These are phyloP conservation scores for Akanthomyces lecanii DNA, from an alignment of 2,329 filamentous ascomycete species.

Conservation along the genomic window DNA sequence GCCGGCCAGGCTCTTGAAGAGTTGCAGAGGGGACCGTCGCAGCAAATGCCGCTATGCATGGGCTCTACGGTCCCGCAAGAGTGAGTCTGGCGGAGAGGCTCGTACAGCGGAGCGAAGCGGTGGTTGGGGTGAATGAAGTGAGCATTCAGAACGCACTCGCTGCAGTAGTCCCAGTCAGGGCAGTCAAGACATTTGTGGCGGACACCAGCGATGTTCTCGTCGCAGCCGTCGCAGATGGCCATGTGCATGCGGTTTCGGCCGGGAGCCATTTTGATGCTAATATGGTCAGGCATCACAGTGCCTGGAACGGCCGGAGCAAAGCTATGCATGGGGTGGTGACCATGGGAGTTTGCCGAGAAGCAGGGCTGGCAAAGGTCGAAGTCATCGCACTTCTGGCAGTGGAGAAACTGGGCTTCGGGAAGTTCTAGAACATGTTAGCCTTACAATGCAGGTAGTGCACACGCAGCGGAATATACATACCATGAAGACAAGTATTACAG, in stretches of 20 bases:
- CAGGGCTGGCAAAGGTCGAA: conserved; percentile 88
- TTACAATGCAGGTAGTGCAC: background rate
- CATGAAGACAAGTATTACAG: conserved; percentile 61
- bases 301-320: conserved; percentile 67
- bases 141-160: conserved; percentile 65
- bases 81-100: conserved; percentile 47
- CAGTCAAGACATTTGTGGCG: conserved; percentile 97
- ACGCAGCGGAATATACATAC: conserved; percentile 21
- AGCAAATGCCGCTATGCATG: conserved; percentile 82
- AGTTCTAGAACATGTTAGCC: conserved; percentile 47
- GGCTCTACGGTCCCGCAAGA: conserved; percentile 26
- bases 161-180: conserved; percentile 96
- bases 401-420: conserved; percentile 74
- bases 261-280: conserved; percentile 66
- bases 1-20: conserved; percentile 49
- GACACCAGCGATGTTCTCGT: conserved; percentile 79
- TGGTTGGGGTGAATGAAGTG: conserved; percentile 71
- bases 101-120: conserved; percentile 84
- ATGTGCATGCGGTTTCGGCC: conserved; percentile 80
- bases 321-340: conserved; percentile 83
- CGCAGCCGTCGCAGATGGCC: conserved; percentile 92
- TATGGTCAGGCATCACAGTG: conserved; percentile 55
- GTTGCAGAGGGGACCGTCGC: conserved; percentile 82
- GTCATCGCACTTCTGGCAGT: conserved; percentile 80
- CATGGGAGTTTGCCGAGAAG: conserved; percentile 71